Evolutionary conservation across 139 green algal genomes (phyloP).

Genomic region (Micractinium sp.): DNA sequence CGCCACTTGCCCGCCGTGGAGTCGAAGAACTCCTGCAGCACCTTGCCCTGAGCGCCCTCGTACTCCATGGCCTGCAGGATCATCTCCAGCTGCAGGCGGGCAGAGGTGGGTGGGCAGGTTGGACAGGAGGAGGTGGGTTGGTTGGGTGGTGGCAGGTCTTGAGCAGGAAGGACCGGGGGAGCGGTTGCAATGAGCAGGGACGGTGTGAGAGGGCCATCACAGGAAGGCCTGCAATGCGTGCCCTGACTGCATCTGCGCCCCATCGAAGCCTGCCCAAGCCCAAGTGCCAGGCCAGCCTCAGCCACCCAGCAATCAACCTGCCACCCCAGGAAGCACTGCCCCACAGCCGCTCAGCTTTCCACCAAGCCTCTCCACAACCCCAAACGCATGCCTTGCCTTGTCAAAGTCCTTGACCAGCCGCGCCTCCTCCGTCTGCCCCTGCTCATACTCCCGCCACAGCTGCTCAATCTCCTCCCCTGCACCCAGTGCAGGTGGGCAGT

Average conservation of each 20-base stretch:
- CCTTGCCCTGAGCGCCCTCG: slow-evolving; percentile 67
- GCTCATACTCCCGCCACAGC: slow-evolving; percentile 95
- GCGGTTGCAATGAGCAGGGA: too few species aligned
- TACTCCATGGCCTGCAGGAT: slow-evolving; percentile 91
- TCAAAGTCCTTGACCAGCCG: slow-evolving; percentile 97
- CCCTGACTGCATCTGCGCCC: background rate
- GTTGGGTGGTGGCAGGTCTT: background rate
- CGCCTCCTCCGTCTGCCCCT: slow-evolving; percentile 75
- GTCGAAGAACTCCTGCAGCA: slow-evolving; percentile 91
- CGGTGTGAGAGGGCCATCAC: too few species aligned
- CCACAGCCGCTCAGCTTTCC: background rate
- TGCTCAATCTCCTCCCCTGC: slow-evolving; percentile 72
- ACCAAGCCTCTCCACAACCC: background rate
- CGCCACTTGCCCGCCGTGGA: slow-evolving; percentile 78
- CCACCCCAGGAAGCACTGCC: background rate
- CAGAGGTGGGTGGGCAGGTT: background rate
- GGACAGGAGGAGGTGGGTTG: background rate
- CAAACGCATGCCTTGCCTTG: slow-evolving; percentile 68
- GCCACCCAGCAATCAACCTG: too few species aligned
- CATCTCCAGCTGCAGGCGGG: slow-evolving; percentile 71
- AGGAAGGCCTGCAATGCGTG: too few species aligned
- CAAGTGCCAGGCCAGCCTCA: too few species aligned
- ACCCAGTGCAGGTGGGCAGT: background rate
- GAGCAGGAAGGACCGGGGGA: background rate
- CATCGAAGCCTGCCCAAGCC: too few species aligned